Conservation (phyloP, 2,329 filamentous ascomycete species). For the Macroventuria anomochaeta region DNA sequence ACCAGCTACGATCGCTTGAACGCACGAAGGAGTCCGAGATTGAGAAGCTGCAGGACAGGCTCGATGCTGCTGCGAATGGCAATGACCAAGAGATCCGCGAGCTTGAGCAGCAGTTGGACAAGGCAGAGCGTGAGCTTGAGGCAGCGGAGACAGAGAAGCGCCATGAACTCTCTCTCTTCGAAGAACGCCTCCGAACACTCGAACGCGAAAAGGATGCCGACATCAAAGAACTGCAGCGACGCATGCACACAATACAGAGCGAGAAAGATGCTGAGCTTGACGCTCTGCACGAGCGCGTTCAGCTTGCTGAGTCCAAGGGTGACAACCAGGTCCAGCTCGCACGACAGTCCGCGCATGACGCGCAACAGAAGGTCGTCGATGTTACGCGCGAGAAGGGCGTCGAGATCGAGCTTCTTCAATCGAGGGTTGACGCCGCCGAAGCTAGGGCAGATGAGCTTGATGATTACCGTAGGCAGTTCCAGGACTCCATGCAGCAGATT, state of each 20-base stretch:
- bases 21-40: constrained; percentile 53
- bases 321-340: constrained; percentile 51
- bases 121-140: constrained; percentile 40
- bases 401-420: constrained; percentile 47
- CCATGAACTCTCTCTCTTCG: constrained; percentile 36
- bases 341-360: constrained; percentile 50
- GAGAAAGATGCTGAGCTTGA: constrained; percentile 52
- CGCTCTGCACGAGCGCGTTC: constrained; percentile 49
- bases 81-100: constrained; percentile 60
- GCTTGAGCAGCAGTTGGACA: constrained; percentile 50
- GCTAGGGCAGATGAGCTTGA: constrained; percentile 46
- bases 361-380: constrained; percentile 47
- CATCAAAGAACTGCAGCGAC: constrained; percentile 45
- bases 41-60: constrained; percentile 49
- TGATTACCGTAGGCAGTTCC: constrained; percentile 44
- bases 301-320: constrained; percentile 49
- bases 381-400: constrained; percentile 48
- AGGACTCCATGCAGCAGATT: constrained; percentile 44
- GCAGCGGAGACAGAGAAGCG: constrained; percentile 37
- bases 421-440: constrained; percentile 45
- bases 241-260: constrained; percentile 37
- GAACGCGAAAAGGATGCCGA: constrained; percentile 49
- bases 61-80: constrained; percentile 48
- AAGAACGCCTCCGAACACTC: constrained; percentile 40
- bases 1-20: constrained; percentile 34